Evolutionary conservation across 345 rosid genomes (phyloP).

Genomic region (Citrus mangshanensis): DNA sequence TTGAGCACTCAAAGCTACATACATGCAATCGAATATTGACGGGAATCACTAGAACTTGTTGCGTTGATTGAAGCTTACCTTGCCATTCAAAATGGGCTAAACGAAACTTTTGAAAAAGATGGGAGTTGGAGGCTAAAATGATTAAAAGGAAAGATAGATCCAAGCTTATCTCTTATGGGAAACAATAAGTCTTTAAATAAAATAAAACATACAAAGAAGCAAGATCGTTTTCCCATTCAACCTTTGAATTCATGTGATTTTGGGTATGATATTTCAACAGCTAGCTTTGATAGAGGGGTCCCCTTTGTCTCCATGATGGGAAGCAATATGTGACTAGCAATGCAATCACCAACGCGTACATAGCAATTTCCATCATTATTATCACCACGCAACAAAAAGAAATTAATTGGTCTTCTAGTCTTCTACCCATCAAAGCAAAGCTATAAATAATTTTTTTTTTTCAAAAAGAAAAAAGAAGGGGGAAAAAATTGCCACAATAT

Average conservation of each 20-base stretch:
- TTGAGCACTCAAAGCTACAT: not conserved
- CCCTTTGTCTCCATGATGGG: too few species aligned
- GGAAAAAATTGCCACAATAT: too few species aligned
- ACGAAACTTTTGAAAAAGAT: slow-evolving; percentile 28
- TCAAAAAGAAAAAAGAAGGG: too few species aligned
- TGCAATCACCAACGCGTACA: too few species aligned
- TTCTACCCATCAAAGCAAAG: too few species aligned
- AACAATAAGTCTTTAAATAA: not conserved
- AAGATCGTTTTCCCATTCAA: slow-evolving; percentile 18
- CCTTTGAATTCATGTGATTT: slow-evolving; percentile 26
- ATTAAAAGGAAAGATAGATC: slow-evolving; percentile 16
- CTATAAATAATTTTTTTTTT: too few species aligned
- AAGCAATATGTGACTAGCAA: too few species aligned
- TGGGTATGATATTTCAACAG: slow-evolving; percentile 32
- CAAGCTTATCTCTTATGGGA: slow-evolving; percentile 33
- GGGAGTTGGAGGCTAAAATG: slow-evolving; percentile 16
- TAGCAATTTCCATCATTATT: too few species aligned
- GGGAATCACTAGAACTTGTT: not conserved
- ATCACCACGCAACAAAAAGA: too few species aligned
- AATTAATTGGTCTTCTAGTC: too few species aligned
- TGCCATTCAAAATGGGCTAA: slow-evolving; percentile 5
- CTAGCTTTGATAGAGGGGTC: slow-evolving; percentile 31
- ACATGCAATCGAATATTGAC: not conserved
- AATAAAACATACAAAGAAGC: not conserved
- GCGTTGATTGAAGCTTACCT: not conserved